Conservation (phyloP, 768 basidiomycete genomes). For the Clathrus columnatus region DNA sequence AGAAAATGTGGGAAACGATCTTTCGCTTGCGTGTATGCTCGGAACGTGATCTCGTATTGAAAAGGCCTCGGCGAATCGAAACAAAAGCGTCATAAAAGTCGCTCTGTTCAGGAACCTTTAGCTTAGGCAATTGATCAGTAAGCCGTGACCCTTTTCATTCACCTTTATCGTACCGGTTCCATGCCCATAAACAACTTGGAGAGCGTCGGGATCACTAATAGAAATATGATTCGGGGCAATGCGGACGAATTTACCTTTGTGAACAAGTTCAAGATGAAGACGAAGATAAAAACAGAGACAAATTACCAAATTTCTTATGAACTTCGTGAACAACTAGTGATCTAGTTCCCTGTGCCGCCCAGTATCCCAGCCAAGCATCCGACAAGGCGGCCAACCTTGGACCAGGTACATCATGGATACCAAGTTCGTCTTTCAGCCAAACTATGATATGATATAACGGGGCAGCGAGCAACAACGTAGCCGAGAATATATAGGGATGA, state of each 20-base stretch:
- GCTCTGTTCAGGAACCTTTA: constrained; percentile 41
- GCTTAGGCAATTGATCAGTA: constrained; percentile 18
- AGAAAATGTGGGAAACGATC: constrained; percentile 79
- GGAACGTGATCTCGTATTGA: constrained; percentile 67
- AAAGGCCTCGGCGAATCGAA: constrained; percentile 61
- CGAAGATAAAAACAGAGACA: background rate
- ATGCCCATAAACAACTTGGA: constrained; percentile 68
- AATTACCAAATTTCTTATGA: constrained; percentile 65
- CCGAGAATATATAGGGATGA: background rate
- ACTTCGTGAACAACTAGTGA: constrained; percentile 65
- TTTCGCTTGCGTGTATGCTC: constrained; percentile 89
- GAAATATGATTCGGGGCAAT: constrained; percentile 73
- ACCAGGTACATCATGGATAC: constrained; percentile 57
- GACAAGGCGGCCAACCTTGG: constrained; percentile 65
- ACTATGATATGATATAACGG: constrained; percentile 27
- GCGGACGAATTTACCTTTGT: constrained; percentile 54
- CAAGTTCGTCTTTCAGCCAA: constrained; percentile 50
- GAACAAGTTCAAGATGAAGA: background rate
- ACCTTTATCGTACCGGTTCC: constrained; percentile 55
- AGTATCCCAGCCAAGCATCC: constrained; percentile 63
- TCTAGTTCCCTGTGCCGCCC: constrained; percentile 60
- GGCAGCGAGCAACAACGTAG: background rate
- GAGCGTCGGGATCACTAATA: constrained; percentile 68
- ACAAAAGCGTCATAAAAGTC: constrained; percentile 41
- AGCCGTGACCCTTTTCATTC: background rate